These are phyloP conservation scores for Penicillium sp. DNA, from an alignment of 2,329 filamentous ascomycete species.

Conservation along the genomic window DNA sequence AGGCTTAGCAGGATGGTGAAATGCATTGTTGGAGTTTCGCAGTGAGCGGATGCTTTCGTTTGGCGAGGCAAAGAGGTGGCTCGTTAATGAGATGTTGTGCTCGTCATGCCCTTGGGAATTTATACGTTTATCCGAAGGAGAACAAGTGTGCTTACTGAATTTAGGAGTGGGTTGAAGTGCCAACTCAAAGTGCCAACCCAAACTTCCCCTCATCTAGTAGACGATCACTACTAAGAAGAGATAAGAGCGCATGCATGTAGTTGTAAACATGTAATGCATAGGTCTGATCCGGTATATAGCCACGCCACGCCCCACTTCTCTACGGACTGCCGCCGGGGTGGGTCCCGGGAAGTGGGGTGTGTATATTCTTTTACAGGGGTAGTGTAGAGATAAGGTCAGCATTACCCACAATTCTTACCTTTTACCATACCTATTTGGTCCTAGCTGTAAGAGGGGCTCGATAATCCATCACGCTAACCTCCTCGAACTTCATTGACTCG, in stretches of 20 bases:
- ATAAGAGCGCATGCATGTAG: background rate
- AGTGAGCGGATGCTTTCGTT: background rate
- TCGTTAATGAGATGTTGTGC: background rate
- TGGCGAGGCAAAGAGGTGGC: background rate
- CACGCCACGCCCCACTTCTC: too few relatives aligned
- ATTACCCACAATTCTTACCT: background rate
- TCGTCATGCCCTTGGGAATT: background rate
- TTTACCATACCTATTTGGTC: background rate
- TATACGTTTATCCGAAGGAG: background rate
- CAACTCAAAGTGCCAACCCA: background rate
- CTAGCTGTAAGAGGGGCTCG: background rate
- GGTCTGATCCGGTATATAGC: background rate
- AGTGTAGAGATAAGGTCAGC: background rate
- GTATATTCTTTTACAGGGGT: too few relatives aligned
- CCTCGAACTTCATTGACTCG: background rate
- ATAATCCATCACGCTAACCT: background rate
- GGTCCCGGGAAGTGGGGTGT: too few relatives aligned
- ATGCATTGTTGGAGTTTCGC: background rate
- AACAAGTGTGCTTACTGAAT: background rate
- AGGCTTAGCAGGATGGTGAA: background rate
- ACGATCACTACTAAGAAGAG: background rate
- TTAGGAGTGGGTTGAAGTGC: background rate
- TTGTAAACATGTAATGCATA: background rate
- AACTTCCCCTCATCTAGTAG: background rate
- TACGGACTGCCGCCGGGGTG: too few relatives aligned